Percentiles rank a stretch among this genome's conserved stretches.
phyloP scores from a whole-genome alignment of 2,329 filamentous ascomycete species.

The Talaromyces pinophilus region DNA sequence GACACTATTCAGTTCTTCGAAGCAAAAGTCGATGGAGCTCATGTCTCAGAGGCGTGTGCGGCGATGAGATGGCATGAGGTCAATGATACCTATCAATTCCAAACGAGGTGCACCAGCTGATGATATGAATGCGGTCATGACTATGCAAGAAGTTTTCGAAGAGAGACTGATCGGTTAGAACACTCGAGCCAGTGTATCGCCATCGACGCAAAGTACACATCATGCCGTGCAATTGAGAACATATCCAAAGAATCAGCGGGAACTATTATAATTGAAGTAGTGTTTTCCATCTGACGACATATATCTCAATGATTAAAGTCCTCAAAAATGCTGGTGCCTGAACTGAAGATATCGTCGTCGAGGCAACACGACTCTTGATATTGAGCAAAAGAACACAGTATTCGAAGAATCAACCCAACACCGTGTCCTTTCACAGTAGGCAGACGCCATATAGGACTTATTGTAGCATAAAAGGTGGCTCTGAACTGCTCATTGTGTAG shows the following conservation, averaged over 20 bases:
- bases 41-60: constrained; percentile 19
- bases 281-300: neutral
- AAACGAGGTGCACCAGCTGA: neutral
- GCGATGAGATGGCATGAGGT: constrained; percentile 1
- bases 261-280: neutral
- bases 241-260: neutral
- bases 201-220: neutral
- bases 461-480: constrained; percentile 8
- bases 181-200: too few relatives aligned
- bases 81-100: neutral
- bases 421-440: constrained; percentile 33
- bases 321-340: constrained; percentile 5
- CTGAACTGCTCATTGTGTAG: neutral
- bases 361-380: constrained; percentile 12
- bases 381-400: neutral
- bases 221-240: neutral
- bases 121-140: neutral
- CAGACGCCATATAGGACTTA: neutral
- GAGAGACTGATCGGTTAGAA: neutral
- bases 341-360: neutral
- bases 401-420: constrained; percentile 26
- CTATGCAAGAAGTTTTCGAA: neutral
- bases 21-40: constrained; percentile 29
- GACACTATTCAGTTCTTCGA: constrained; percentile 39
- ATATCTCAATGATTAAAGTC: neutral